phyloP scores from a whole-genome alignment of 768 basidiomycete species.

The Bullera alba region DNA sequence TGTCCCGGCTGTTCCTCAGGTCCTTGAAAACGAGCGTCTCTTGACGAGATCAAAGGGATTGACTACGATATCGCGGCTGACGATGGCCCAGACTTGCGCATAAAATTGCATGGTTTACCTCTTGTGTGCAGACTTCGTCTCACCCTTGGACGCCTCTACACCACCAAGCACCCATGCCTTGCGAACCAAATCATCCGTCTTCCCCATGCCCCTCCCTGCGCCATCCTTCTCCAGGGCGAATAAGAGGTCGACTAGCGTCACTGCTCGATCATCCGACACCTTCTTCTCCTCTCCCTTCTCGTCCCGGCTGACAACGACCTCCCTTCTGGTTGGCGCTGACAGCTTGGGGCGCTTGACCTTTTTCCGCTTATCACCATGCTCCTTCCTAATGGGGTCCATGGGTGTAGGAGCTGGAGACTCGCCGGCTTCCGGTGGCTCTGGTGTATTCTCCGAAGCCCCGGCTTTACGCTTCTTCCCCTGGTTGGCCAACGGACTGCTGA shows the following conservation, averaged over 20 bases:
- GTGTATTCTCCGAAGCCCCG: background rate
- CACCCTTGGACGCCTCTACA: too few species aligned
- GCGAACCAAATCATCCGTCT: slow-evolving; percentile 20
- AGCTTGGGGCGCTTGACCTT: background rate
- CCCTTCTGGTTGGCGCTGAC: background rate
- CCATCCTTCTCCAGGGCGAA: slow-evolving; percentile 33
- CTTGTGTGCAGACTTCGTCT: too few species aligned
- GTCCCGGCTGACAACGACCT: background rate
- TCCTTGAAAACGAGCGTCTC: too few species aligned
- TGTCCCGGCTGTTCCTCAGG: too few species aligned
- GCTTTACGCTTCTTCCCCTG: slow-evolving; percentile 18
- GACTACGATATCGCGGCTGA: too few species aligned
- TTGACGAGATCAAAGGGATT: too few species aligned
- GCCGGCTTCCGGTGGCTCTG: background rate
- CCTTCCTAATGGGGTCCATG: background rate
- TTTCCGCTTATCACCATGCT: background rate
- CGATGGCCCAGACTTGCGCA: too few species aligned
- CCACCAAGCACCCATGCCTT: slow-evolving; percentile 18
- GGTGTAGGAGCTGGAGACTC: background rate
- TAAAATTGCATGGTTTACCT: too few species aligned
- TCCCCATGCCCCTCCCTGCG: slow-evolving; percentile 17
- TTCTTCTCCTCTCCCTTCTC: slow-evolving; percentile 11
- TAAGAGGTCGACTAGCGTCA: slow-evolving; percentile 34
- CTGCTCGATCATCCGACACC: slow-evolving; percentile 28
- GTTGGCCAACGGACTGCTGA: slow-evolving; percentile 27